Conservation (phyloP, 2,329 filamentous ascomycete genomes). For the Neodidymelliopsis sp. region DNA sequence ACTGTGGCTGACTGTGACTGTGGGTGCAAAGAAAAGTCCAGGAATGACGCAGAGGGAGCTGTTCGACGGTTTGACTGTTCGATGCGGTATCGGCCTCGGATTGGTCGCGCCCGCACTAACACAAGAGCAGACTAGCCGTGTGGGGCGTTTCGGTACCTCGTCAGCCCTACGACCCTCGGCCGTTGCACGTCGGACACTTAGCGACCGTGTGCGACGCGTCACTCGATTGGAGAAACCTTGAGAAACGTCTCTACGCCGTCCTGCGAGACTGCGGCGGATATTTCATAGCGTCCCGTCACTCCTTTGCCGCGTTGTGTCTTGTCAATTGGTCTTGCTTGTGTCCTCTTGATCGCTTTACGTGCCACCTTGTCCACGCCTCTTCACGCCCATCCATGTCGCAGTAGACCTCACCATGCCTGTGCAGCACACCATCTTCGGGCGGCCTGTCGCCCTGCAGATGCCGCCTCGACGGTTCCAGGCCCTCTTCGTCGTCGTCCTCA, state of each 20-base stretch:
- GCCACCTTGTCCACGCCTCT: neutral
- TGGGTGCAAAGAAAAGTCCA: constrained; percentile 4
- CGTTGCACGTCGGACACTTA: neutral
- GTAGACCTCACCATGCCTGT: constrained; percentile 38
- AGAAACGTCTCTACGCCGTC: neutral
- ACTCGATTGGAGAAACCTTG: constrained; percentile 3
- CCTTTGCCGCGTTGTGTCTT: constrained; percentile 4
- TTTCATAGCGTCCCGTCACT: constrained; percentile 14
- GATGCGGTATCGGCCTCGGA: constrained; percentile 43
- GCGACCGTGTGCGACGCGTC: constrained; percentile 29
- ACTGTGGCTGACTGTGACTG: too few species aligned
- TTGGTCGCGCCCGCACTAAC: constrained; percentile 34
- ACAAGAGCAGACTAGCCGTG: too few species aligned
- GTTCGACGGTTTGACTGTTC: constrained; percentile 33
- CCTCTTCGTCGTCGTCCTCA: constrained; percentile 47
- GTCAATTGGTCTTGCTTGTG: neutral
- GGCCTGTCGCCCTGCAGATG: constrained; percentile 43
- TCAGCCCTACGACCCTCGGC: constrained; percentile 30
- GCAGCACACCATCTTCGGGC: constrained; percentile 44
- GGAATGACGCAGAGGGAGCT: constrained; percentile 31
- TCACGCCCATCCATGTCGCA: constrained; percentile 10
- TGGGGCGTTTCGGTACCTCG: constrained; percentile 18
- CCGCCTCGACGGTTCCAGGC: constrained; percentile 58
- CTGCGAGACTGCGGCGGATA: neutral
- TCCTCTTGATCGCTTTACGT: neutral